These are phyloP conservation scores for Kurtzmaniella quercitrusa DNA, from an alignment of 1,139 yeast species.

Conservation along the genomic window DNA sequence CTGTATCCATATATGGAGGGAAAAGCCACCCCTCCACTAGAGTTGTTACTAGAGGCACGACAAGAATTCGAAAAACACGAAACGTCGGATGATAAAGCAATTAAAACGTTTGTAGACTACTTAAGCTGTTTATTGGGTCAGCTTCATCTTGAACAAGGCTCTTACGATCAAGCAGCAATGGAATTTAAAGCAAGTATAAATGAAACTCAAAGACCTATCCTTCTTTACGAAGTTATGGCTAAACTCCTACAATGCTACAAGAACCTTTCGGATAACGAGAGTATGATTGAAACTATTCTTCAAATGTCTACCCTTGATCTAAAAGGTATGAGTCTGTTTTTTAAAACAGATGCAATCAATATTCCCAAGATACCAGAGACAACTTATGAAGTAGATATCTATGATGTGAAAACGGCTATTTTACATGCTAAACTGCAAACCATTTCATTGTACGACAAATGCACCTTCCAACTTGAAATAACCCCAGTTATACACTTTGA, in stretches of 20 bases:
- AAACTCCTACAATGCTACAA: slow-evolving; percentile 12
- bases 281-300: background rate
- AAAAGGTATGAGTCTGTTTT: background rate
- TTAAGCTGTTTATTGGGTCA: slow-evolving; percentile 50
- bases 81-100: slow-evolving; percentile 21
- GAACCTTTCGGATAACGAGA: background rate
- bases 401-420: background rate
- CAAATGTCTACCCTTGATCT: slow-evolving; percentile 3
- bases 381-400: background rate
- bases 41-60: background rate
- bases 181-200: slow-evolving; percentile 7
- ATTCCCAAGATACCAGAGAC: background rate
- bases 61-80: background rate
- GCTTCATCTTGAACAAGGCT: slow-evolving; percentile 25
- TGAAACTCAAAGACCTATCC: slow-evolving; percentile 9
- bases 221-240: slow-evolving; percentile 1
- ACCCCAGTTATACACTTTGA: background rate
- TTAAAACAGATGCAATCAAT: background rate
- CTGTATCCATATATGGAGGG: background rate
- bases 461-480: slow-evolving; percentile 4
- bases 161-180: slow-evolving; percentile 34
- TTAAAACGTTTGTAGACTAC: slow-evolving; percentile 31
- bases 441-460: slow-evolving; percentile 5
- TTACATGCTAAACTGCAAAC: background rate
- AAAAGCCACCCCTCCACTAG: background rate